Evolutionary conservation across 805 yeast species (phyloP).

Genomic region (Yamadazyma akitaensis): DNA sequence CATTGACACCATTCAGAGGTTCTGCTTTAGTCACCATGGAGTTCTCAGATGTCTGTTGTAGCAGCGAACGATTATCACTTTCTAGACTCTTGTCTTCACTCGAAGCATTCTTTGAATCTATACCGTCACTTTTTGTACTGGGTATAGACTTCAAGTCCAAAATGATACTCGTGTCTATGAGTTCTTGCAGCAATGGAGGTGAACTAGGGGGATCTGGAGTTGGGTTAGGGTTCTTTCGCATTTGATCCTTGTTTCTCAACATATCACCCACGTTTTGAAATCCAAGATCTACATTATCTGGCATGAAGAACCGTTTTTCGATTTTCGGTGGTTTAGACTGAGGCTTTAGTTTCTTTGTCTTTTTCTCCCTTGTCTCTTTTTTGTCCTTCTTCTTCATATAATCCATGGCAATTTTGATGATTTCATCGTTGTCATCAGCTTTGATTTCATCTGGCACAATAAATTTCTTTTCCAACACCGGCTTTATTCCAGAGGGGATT

Average conservation of each 20-base stretch:
- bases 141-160: slow-evolving; percentile 1
- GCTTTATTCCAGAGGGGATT: slow-evolving; percentile 55
- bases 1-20: too few relatives aligned
- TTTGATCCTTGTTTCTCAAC: slow-evolving; percentile 3
- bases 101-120: too few relatives aligned
- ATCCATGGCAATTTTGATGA: slow-evolving; percentile 64
- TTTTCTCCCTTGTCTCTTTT: slow-evolving; percentile 8
- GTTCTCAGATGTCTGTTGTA: not conserved
- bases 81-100: too few relatives aligned
- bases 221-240: not conserved
- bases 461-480: slow-evolving; percentile 51
- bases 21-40: not conserved
- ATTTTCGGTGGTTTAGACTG: slow-evolving; percentile 18
- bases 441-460: slow-evolving; percentile 56
- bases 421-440: slow-evolving; percentile 52
- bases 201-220: not conserved
- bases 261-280: slow-evolving; percentile 41
- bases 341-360: not conserved
- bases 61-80: too few relatives aligned
- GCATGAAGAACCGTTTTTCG: slow-evolving; percentile 61
- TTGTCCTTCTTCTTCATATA: slow-evolving; percentile 38
- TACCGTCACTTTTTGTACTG: too few relatives aligned
- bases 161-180: slow-evolving; percentile 11
- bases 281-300: slow-evolving; percentile 66
- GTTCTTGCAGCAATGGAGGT: slow-evolving; percentile 12